Evolutionary conservation across 2,329 filamentous ascomycete genomes (phyloP), one percentile per base, ranked within the genome.

Genomic region (Fusarium staphyleae): DNA sequence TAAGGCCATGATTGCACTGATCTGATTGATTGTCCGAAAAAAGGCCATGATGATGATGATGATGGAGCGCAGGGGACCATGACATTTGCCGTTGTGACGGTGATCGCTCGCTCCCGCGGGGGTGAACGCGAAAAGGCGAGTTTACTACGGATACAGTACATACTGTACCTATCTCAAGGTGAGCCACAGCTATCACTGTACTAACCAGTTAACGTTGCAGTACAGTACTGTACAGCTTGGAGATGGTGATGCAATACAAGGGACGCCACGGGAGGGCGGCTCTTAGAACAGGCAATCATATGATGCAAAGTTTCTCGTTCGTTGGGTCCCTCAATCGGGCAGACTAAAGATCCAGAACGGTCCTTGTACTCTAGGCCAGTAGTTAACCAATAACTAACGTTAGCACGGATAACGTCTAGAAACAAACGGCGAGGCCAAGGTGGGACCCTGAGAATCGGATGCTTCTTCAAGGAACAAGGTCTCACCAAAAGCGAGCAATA

Each of bases 181-280:
- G 28, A 36, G 34, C 34, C 34, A 36, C 15, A 36, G 4, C 19
- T 22, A 22, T 7, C 7, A 22, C 19, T 4, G 19, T 22, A 22
- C n/a, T n/a, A n/a, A n/a, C n/a, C n/a, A n/a, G n/a, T n/a, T n/a
- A n/a, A n/a, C n/a, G n/a, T 22, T 22, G 19, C 19, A n/a, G n/a
- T 22, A 22, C 19, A 22, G 19, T 22, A 22, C 19, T 22, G 18
- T 4, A 36, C 22, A 37, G n/a, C 19, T n/a, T 15, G 34, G 51
- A 53, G 36, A 65, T 63, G 58, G 58, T 66, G 63, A 66, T 66
- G 63, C 66, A 66, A 66, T 66, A 48, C 43, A 36, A 47, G 42
- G 30, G 35, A 46, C 56, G 63, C 57, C 55, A 60, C 50, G 50
- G 58, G 52, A 63, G 33, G 48, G 58, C 55, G 55, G 59, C 59